Evolutionary conservation across 23 red algal genomes (phyloP), one percentile per base, ranked within the genome.

Genomic region (Agarophyton chilense): DNA sequence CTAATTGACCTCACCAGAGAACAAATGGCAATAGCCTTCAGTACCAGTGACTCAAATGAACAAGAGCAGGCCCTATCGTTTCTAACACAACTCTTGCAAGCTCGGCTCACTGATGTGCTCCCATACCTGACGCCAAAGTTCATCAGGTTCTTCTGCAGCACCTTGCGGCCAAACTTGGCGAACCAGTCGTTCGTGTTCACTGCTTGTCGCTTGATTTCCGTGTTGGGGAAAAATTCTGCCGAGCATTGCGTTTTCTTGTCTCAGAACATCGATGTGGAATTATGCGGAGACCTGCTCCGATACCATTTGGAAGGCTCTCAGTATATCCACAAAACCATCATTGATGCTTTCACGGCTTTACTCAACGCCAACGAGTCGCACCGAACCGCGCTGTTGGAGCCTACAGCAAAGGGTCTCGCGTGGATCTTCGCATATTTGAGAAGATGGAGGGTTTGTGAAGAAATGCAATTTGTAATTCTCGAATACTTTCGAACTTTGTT

Each of bases 161-260:
- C 68, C 41, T 74, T 74, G 41, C 38, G 68, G 47, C 68, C 68
- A 74, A 74, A 74, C 68, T 47, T 49, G 0, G 36, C 38, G 1
- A 74, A 74, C 43, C 68, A 74, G 47, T 22, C 68, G 19, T 74
- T 74, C 18, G 38, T 74, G 22, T 49, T 46, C 68, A 74, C 68
- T 16, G 68, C 41, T 46, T 74, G 68, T 74, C 68, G 68, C 68
- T 74, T 74, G 12, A 74, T 74, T 47, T 28, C 68, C 68, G n/a
- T 74, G 22, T 49, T 74, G 43, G 68, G 40, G 4, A 39, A 40
- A 18, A 47, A 47, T 49, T 74, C 41, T 16, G 33, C 68, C 2
- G 40, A 74, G n/a, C 68, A 74, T 33, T 74, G 68, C 19, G 5
- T 74, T 18, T 47, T 25, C 25, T 46, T 74, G 68, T 74, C 68